Evolutionary conservation across 352 stramenopile species (phyloP).

Genomic region (Pythium phragmitis): DNA sequence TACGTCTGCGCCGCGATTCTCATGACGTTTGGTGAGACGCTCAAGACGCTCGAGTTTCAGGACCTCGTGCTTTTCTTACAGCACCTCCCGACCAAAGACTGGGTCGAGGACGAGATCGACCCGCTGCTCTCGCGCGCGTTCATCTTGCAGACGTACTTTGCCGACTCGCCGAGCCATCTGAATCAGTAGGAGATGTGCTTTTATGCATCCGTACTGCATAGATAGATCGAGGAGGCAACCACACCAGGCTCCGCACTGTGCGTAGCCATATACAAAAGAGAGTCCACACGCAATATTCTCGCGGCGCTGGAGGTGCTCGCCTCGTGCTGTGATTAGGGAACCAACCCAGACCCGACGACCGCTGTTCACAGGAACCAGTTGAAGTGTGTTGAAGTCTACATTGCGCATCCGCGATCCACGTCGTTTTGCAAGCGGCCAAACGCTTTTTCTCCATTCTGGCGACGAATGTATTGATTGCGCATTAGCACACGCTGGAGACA

Average conservation of each 20-base stretch:
- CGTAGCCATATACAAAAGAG: not conserved
- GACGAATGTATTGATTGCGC: slow-evolving; percentile 24
- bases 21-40: slow-evolving; percentile 94
- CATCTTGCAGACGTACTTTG: slow-evolving; percentile 92
- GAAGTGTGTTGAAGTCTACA: not conserved
- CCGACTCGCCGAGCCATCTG: slow-evolving; percentile 79
- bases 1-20: slow-evolving; percentile 99
- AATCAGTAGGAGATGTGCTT: slow-evolving; percentile 30
- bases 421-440: slow-evolving; percentile 1
- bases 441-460: slow-evolving; percentile 17
- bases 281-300: slow-evolving; percentile 1
- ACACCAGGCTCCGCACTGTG: not conserved
- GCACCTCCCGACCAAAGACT: slow-evolving; percentile 96
- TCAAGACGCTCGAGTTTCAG: slow-evolving; percentile 97
- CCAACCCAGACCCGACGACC: not conserved
- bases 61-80: slow-evolving; percentile 96
- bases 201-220: not conserved
- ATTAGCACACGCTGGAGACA: slow-evolving; percentile 9
- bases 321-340: not conserved
- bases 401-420: slow-evolving; percentile 3
- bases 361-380: not conserved
- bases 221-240: not conserved
- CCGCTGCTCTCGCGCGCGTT: slow-evolving; percentile 97
- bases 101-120: slow-evolving; percentile 97
- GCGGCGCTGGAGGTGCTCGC: not conserved